These are phyloP conservation scores for Pythium rhizo-oryzae DNA, from an alignment of 352 stramenopile species.

Conservation along the genomic window DNA sequence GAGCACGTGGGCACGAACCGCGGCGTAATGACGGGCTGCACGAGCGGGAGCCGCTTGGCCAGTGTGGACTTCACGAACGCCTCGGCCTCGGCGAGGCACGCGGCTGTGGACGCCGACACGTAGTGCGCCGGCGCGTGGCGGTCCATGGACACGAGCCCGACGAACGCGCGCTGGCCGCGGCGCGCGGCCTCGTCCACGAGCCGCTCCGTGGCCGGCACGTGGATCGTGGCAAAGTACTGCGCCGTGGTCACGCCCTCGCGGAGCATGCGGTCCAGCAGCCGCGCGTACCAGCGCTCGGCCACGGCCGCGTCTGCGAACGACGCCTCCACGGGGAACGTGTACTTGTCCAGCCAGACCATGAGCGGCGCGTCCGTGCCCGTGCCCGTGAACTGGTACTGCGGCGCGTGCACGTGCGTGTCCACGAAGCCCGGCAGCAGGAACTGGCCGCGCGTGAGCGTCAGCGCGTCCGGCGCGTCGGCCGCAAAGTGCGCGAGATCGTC, in stretches of 20 bases:
- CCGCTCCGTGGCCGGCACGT: constrained; percentile 74
- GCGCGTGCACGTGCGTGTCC: constrained; percentile 92
- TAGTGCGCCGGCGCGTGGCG: constrained; percentile 79
- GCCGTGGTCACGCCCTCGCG: constrained; percentile 85
- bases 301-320: constrained; percentile 57
- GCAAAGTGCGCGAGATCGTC: constrained; percentile 30
- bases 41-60: constrained; percentile 45
- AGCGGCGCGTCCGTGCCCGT: constrained; percentile 89
- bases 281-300: constrained; percentile 69
- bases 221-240: constrained; percentile 91
- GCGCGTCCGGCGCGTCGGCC: background rate
- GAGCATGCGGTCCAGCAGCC: constrained; percentile 75
- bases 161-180: constrained; percentile 76
- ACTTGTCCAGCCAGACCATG: constrained; percentile 91
- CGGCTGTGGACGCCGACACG: constrained; percentile 56
- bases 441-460: constrained; percentile 38
- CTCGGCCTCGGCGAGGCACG: constrained; percentile 67
- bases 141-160: constrained; percentile 94
- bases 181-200: constrained; percentile 72
- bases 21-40: constrained; percentile 85
- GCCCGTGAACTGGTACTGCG: constrained; percentile 89
- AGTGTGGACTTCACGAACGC: constrained; percentile 73
- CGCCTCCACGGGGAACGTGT: constrained; percentile 91
- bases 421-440: constrained; percentile 91
- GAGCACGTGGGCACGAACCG: constrained; percentile 92